These are phyloP conservation scores for Extremus antarcticus DNA, from an alignment of 495 filamentous ascomycete genomes.

Conservation along the genomic window DNA sequence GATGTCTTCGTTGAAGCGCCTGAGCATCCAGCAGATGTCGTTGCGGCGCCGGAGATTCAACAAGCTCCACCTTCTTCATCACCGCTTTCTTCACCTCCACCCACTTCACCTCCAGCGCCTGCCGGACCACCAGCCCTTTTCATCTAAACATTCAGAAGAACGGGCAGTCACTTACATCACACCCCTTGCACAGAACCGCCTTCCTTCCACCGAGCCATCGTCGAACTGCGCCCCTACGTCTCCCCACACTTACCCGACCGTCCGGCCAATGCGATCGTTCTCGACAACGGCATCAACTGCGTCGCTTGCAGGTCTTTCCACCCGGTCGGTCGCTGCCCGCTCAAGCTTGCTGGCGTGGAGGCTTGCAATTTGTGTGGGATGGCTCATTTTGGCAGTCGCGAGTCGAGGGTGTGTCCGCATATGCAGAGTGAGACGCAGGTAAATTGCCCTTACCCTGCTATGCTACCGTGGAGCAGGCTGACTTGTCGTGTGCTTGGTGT, in stretches of 20 bases:
- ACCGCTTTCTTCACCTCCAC: too few relatives aligned
- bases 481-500: not conserved
- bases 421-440: conserved; percentile 44
- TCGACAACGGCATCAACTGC: conserved; percentile 31
- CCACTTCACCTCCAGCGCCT: not conserved
- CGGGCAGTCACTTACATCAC: not conserved
- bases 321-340: conserved; percentile 44
- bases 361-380: conserved; percentile 56
- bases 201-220: conserved; percentile 6
- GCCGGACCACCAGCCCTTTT: not conserved
- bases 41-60: not conserved
- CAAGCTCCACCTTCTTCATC: too few relatives aligned
- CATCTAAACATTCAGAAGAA: not conserved
- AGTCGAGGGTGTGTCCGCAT: conserved; percentile 49
- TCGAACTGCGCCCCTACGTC: not conserved
- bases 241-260: not conserved
- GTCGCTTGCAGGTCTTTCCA: conserved; percentile 45
- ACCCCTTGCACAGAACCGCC: not conserved
- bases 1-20: not conserved
- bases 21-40: not conserved
- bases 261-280: not conserved
- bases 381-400: conserved; percentile 51
- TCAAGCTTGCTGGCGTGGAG: conserved; percentile 51
- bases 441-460: not conserved
- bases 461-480: not conserved